Base-by-base conservation (phyloP, 768 basidiomycete genomes). In the Tylopilus vinaceipallidus region DNA sequence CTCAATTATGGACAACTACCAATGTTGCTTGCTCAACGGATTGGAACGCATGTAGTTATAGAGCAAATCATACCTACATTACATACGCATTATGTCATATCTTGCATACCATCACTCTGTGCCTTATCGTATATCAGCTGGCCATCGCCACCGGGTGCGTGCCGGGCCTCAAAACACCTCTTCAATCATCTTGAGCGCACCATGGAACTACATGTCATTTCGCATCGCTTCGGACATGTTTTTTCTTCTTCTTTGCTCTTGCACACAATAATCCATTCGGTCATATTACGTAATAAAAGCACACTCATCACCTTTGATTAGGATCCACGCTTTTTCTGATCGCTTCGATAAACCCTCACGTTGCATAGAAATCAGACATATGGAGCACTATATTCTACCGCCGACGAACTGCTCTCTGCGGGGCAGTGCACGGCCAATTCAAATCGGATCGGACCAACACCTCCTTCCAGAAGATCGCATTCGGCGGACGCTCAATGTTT, bases 21-120 rank as follows among this genome's bases (percentile, higher is more conserved):
- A 24, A 65, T 59, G 46, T 54, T 52, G 42, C 52, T 57, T 49
- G 63, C 36, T 58, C 53, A 35, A 52, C 38, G 43, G 66, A 62
- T 56, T 64, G 67, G 64, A 68, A 59, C 50, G 58, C 64, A 66
- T 66, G 67, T 66, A 66, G 52, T 68, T n/a, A 64, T 62, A 68
- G 27, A 45, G 35, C 54, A 47, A 52, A 45, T 51, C 66, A 64
- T 54, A 47, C 54, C 42, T 66, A 68, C 54, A 42, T 58, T 54
- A 63, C 58, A 58, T 58, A 55, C 57, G n/a, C 53, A 54, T 50
- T 53, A 32, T 54, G 45, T 52, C 39, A 43, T 33, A 45, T 59
- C 48, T 57, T 67, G 60, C 57, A 59, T 52, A 51, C 39, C 52
- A 41, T 47, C 39, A 50, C 41, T 48, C 47, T 37, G 26, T 49